Percentiles rank a stretch among this genome's conserved stretches.
phyloP scores from a whole-genome alignment of 2,329 filamentous ascomycete genomes.

The Verticillium longisporum region DNA sequence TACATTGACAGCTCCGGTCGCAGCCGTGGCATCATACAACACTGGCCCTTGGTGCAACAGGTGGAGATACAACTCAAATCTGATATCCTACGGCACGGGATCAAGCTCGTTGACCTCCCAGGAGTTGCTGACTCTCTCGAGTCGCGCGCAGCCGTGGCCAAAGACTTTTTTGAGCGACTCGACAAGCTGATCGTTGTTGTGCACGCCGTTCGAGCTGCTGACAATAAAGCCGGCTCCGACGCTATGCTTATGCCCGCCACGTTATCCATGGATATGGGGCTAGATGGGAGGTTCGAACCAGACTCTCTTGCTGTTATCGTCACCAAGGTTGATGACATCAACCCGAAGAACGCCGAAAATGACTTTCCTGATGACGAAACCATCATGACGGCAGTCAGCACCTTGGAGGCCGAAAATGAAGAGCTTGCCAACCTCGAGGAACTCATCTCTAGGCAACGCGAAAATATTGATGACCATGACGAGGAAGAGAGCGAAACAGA shows the following conservation, averaged over 20 bases:
- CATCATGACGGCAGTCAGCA: neutral
- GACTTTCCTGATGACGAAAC: constrained; percentile 2
- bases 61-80: constrained; percentile 9
- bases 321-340: constrained; percentile 11
- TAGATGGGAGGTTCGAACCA: constrained; percentile 6
- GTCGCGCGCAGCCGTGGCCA: constrained; percentile 6
- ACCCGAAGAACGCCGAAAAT: neutral
- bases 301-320: constrained; percentile 7
- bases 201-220: constrained; percentile 7
- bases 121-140: constrained; percentile 10
- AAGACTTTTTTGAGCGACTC: constrained; percentile 1
- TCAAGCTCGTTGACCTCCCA: constrained; percentile 13
- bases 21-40: neutral
- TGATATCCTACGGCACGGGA: constrained; percentile 6
- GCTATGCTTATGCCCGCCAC: constrained; percentile 6
- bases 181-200: constrained; percentile 9
- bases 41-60: constrained; percentile 11
- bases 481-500: neutral
- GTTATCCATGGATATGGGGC: constrained; percentile 6
- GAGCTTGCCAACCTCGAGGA: neutral
- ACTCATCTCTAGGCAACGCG: neutral
- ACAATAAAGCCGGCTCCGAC: constrained; percentile 11
- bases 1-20: constrained; percentile 6
- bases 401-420: neutral
- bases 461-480: neutral